Percentiles rank a stretch among this genome's conserved stretches.
Evolutionary conservation across 2,329 filamentous ascomycete genomes (phyloP).

Genomic region (Ophiocordyceps polyrhachis-furcata): DNA sequence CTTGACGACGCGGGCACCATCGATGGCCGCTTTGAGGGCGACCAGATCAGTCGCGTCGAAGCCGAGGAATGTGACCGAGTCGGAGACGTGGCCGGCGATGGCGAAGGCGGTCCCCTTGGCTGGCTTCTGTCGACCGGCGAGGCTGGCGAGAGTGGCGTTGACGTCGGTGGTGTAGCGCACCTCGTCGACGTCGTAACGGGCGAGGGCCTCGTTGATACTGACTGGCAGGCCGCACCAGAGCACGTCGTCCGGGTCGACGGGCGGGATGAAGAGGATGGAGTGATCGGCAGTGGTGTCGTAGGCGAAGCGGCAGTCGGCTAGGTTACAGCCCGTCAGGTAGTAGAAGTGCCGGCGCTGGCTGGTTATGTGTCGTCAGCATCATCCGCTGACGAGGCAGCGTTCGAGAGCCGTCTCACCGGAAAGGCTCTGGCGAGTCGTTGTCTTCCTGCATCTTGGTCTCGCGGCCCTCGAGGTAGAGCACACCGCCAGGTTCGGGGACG

Average conservation of each 20-base stretch:
- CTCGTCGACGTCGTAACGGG: slow-evolving; percentile 64
- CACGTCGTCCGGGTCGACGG: slow-evolving; percentile 70
- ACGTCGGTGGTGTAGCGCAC: slow-evolving; percentile 57
- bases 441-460: slow-evolving; percentile 71
- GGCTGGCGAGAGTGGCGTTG: slow-evolving; percentile 47
- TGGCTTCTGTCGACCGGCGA: slow-evolving; percentile 18
- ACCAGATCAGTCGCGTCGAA: slow-evolving; percentile 45
- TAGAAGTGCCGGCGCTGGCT: slow-evolving; percentile 87
- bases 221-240: slow-evolving; percentile 87
- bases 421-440: slow-evolving; percentile 66
- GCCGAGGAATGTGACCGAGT: slow-evolving; percentile 49
- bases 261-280: slow-evolving; percentile 79
- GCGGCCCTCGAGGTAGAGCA: slow-evolving; percentile 79
- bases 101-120: slow-evolving; percentile 42
- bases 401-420: slow-evolving; percentile 36
- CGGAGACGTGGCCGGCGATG: slow-evolving; percentile 60
- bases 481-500: slow-evolving; percentile 42
- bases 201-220: slow-evolving; percentile 53
- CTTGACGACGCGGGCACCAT: slow-evolving; percentile 51
- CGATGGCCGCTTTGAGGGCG: slow-evolving; percentile 42
- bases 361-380: neutral
- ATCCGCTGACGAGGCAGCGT: neutral
- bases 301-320: slow-evolving; percentile 62
- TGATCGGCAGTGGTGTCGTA: slow-evolving; percentile 61
- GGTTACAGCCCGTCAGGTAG: slow-evolving; percentile 72